phyloP scores from a whole-genome alignment of 2,329 filamentous ascomycete species.

The Penicillium sclerotiorum region DNA sequence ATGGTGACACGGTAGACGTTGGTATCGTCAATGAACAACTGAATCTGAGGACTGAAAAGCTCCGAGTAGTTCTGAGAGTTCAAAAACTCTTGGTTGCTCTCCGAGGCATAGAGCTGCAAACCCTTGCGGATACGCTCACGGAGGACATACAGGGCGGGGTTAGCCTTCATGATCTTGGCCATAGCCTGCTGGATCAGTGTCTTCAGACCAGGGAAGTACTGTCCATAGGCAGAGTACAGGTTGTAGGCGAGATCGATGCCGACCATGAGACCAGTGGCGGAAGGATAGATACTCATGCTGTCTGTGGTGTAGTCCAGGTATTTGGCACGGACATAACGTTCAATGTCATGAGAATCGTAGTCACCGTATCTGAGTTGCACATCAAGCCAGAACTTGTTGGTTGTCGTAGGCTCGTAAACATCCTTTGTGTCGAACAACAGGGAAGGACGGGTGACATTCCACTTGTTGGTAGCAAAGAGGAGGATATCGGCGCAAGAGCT shows the following conservation, averaged over 20 bases:
- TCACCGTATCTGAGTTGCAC: slow-evolving; percentile 96
- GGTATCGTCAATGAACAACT: slow-evolving; percentile 98
- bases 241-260: slow-evolving; percentile 98
- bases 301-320: slow-evolving; percentile 99
- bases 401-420: slow-evolving; percentile 86
- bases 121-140: slow-evolving; percentile 98
- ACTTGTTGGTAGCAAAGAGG: slow-evolving; percentile 96
- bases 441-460: slow-evolving; percentile 94
- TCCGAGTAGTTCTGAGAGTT: slow-evolving; percentile 99
- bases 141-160: slow-evolving; percentile 92
- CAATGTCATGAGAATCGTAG: slow-evolving; percentile 98
- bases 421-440: slow-evolving; percentile 96
- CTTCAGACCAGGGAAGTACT: slow-evolving; percentile 98
- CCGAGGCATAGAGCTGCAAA: slow-evolving; percentile 94
- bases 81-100: slow-evolving; percentile 98
- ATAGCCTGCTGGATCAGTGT: slow-evolving; percentile 95
- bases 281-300: slow-evolving; percentile 98
- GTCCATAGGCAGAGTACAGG: slow-evolving; percentile 94
- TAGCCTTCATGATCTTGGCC: slow-evolving; percentile 99
- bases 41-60: slow-evolving; percentile 97
- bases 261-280: slow-evolving; percentile 95
- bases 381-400: slow-evolving; percentile 99
- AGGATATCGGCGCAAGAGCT: slow-evolving; percentile 97
- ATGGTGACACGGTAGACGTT: slow-evolving; percentile 99
- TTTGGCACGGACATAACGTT: slow-evolving; percentile 95